Base-by-base conservation (phyloP, 2,329 filamentous ascomycete species). In the Diaporthe sp. region DNA sequence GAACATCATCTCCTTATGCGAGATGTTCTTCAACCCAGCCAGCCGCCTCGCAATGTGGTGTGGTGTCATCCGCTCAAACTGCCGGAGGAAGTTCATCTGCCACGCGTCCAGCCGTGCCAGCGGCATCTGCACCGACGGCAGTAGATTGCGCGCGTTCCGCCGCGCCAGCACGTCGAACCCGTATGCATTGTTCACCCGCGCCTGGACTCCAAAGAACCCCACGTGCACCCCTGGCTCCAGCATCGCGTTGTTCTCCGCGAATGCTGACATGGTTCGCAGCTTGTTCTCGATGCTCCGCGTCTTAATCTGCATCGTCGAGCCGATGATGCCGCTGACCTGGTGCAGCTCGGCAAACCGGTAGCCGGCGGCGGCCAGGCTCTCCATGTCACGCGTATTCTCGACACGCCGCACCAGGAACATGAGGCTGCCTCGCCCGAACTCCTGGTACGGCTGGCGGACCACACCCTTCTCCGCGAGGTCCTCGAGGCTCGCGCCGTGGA, bases 331-430 rank as follows among this genome's bases (percentile, higher is more conserved):
- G 17, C 91, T 88, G 39, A 98, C 92, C 76, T 95, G 92, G 74
- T 89, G 88, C 17, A 92, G 85, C 47, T 91, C 88, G 3, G 94
- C 94, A 80, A 98, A 98, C n/a, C 94, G 91, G 82, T 92, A 97
- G 1, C 95, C 95, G 15, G 90, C 86, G 1, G 94, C 91, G 77
- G 93, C 90, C 20, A 98, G 87, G 39, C 89, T 88, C 71, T 90
- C 88, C 0, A 90, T 87, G 49, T 95, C 94, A 0, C 88, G 85
- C 47, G 87, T 86, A 47, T 84, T 86, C 47, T 88, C 86, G 2
- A 94, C 87, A 58, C 89, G 89, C 15, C 92, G 93, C 8, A 95
- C 93, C 13, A 97, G 88, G 79, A 97, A 95, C 82, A 98, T 90
- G 61, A 97, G 88, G 72, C 96, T 94, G 0, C 95, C 95, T 76